Percentiles rank a stretch among this genome's conserved stretches.
Conservation (phyloP, 2,329 filamentous ascomycete genomes). For the Ceratocystis albifundus region DNA sequence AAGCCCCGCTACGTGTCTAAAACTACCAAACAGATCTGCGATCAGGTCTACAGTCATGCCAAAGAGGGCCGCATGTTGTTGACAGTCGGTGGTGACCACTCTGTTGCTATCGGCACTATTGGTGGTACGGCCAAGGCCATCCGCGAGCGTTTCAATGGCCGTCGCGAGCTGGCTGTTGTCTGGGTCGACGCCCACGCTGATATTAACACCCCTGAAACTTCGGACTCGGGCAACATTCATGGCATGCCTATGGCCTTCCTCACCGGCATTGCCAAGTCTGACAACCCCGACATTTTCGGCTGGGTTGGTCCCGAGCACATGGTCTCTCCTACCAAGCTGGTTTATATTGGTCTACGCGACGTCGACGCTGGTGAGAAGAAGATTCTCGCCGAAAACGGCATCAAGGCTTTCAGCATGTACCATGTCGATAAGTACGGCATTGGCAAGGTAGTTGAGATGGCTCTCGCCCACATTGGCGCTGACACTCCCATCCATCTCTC, state of each 20-base stretch:
- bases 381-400: constrained; percentile 74
- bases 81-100: constrained; percentile 91
- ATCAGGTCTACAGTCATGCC: constrained; percentile 81
- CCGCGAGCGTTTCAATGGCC: constrained; percentile 58
- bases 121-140: constrained; percentile 77
- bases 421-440: constrained; percentile 95
- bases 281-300: constrained; percentile 70
- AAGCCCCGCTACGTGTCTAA: constrained; percentile 75
- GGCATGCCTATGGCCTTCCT: constrained; percentile 95
- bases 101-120: constrained; percentile 88
- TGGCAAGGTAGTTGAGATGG: constrained; percentile 93
- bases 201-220: constrained; percentile 91
- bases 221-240: constrained; percentile 85
- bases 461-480: constrained; percentile 83
- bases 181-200: constrained; percentile 98
- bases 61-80: constrained; percentile 73
- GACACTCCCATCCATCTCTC: constrained; percentile 96
- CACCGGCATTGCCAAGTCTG: constrained; percentile 69
- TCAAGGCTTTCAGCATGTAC: constrained; percentile 97
- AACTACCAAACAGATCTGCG: constrained; percentile 66
- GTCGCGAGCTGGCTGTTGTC: constrained; percentile 79
- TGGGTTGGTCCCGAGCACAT: constrained; percentile 69
- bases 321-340: constrained; percentile 67
- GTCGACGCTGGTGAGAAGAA: constrained; percentile 91
- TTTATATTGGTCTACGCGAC: constrained; percentile 92